Evolutionary conservation across 352 stramenopile genomes (phyloP), one percentile per base, ranked within the genome.

Genomic region (Phytopythium kandeliae): DNA sequence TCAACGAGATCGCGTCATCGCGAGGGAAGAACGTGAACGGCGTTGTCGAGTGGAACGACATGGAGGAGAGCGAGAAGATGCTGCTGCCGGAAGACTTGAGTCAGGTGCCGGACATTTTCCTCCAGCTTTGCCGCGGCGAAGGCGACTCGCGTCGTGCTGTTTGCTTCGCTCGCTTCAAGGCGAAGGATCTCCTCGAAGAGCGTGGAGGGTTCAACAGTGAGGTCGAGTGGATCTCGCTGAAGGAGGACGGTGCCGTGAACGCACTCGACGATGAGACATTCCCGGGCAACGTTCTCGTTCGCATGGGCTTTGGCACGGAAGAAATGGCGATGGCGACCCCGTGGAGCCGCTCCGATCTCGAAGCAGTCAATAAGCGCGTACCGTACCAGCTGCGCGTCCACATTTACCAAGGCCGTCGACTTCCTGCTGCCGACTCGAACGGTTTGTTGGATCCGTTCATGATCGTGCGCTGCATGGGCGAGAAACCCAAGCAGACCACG

Each of bases 41-140:
- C 33, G 73, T 81, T 6, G 78, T 91, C 8, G 81, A 92, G 48
- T 95, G 83, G 82, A 95, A 95, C 53, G 68, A 78, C 21, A 75
- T 89, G 60, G 63, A 74, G 35, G 71, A 95, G 53, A 88, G 69
- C 28, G 80, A 92, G 36, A 85, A 82, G 38, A 85, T 92, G 62
- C 46, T 86, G 22, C 58, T 94, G 1, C 73, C 76, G 4, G 74
- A 88, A 53, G 73, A 90, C 21, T 41, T 89, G 10, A 67, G 63
- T 0, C 80, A 95, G 57, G 79, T 97, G 11, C 87, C 87, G 3
- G 86, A 96, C 40, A 73, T 96, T 43, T 96, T 96, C 53, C 58
- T 96, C 51, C 93, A 96, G 49, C 52, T 96, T 28, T 88, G 78
- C 60, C 71, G 70, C 42, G 78, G 80, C 43, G 75, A 89, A 37